Evolutionary conservation across 169 alveolate genomes (phyloP).

Genomic region (Plasmodium malariae): DNA sequence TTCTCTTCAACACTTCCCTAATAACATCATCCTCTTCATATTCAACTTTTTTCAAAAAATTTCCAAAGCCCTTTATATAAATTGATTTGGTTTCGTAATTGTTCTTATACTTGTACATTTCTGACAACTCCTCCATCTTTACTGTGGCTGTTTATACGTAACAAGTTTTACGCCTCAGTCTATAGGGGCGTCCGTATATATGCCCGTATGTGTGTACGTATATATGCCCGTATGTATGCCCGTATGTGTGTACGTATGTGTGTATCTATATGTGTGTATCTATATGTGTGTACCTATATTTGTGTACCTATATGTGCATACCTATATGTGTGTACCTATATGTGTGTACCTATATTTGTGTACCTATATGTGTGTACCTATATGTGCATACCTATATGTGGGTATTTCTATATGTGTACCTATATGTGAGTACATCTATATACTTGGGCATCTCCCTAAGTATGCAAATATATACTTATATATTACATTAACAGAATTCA

Average conservation of each 20-base stretch:
- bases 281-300: not conserved
- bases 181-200: no score
- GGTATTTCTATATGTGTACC: no score
- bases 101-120: conserved; percentile 1
- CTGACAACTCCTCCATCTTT: conserved; percentile 38
- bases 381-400: not conserved
- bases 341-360: not conserved
- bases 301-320: not conserved
- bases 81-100: conserved; percentile 3
- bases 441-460: no score
- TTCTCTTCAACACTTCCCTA: conserved; percentile 30
- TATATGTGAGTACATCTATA: no score
- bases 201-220: no score
- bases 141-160: not conserved
- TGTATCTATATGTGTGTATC: not conserved
- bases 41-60: conserved; percentile 41
- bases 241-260: not conserved
- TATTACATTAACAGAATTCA: no score
- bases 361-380: not conserved
- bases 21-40: conserved; percentile 41
- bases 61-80: conserved; percentile 34
- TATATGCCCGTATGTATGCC: no score
- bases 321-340: not conserved
- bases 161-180: not conserved
- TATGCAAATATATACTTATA: no score